phyloP scores from a whole-genome alignment of 2,329 filamentous ascomycete genomes.

The Botrytis hyacinthi region DNA sequence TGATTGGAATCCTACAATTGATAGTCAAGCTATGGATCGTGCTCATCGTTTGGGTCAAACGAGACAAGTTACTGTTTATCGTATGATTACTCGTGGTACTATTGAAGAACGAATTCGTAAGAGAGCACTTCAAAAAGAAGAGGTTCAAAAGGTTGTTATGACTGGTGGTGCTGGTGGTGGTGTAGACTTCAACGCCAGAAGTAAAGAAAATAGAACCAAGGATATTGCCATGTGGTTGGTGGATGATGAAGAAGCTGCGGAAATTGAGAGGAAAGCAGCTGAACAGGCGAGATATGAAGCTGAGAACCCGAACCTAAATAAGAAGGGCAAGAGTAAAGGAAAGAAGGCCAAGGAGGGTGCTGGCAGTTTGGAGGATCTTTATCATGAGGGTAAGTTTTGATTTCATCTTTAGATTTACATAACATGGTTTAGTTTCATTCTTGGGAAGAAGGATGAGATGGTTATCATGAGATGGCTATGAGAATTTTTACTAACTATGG shows the following conservation, averaged over 20 bases:
- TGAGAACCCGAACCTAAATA: conserved; percentile 64
- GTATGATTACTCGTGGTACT: conserved; percentile 91
- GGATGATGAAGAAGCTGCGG: conserved; percentile 91
- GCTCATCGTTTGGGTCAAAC: conserved; percentile 97
- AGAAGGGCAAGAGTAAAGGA: conserved; percentile 59
- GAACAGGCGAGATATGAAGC: conserved; percentile 62
- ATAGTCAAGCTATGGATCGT: conserved; percentile 98
- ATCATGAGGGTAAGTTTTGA: conserved; percentile 83
- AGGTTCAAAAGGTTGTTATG: conserved; percentile 96
- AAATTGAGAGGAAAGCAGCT: conserved; percentile 89
- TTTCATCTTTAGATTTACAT: conserved; percentile 20
- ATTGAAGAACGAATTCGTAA: conserved; percentile 98
- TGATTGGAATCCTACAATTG: conserved; percentile 98
- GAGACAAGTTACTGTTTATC: conserved; percentile 92
- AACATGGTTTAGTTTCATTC: not conserved
- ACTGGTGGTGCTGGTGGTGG: conserved; percentile 77
- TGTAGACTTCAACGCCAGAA: conserved; percentile 94
- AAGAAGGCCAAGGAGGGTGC: conserved; percentile 45
- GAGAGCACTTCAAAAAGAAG: conserved; percentile 95
- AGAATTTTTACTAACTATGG: conserved; percentile 18
- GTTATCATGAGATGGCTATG: conserved; percentile 1
- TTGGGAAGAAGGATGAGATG: conserved; percentile 18
- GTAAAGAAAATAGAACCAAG: conserved; percentile 88
- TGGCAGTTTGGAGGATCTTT: conserved; percentile 87
- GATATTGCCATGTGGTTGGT: conserved; percentile 99